Evolutionary conservation across 2,329 filamentous ascomycete genomes (phyloP).

Genomic region (Microdochium bolleyi): DNA sequence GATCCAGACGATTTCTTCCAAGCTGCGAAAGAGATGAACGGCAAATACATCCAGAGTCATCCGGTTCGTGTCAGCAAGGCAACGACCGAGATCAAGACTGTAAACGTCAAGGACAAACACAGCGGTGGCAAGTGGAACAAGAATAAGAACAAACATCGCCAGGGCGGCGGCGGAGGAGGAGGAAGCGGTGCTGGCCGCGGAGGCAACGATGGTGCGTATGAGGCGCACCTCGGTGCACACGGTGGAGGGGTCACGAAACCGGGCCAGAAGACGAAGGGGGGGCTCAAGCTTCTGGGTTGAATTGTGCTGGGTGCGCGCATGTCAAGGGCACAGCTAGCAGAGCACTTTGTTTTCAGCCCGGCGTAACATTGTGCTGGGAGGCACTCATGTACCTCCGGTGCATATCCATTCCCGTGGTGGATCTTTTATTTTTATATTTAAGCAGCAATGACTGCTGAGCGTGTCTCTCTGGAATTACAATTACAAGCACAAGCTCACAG

Average conservation of each 20-base stretch:
- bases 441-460: too few relatives aligned
- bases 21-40: conserved; percentile 95
- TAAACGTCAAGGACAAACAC: conserved; percentile 50
- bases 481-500: too few relatives aligned
- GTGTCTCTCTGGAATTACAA: too few relatives aligned
- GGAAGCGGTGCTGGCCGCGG: conserved; percentile 16
- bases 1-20: conserved; percentile 95
- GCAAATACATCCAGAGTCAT: conserved; percentile 98
- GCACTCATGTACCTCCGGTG: too few relatives aligned
- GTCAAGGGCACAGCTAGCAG: too few relatives aligned
- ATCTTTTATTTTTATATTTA: too few relatives aligned
- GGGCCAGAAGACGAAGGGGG: conserved; percentile 61
- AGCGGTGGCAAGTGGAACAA: conserved; percentile 17
- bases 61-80: conserved; percentile 81
- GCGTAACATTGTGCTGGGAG: too few relatives aligned
- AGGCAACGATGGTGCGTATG: conserved; percentile 28
- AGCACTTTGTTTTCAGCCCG: too few relatives aligned
- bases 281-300: conserved; percentile 52
- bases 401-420: too few relatives aligned
- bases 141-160: conserved; percentile 25
- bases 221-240: conserved; percentile 41
- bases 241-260: conserved; percentile 51
- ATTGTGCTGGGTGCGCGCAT: too few relatives aligned
- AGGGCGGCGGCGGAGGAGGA: conserved; percentile 20
- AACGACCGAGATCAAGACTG: conserved; percentile 82